A percentile compares a stretch with the other conserved stretches of the same genome.
phyloP scores from a whole-genome alignment of 495 filamentous ascomycete genomes.

The Podospora anserina region DNA sequence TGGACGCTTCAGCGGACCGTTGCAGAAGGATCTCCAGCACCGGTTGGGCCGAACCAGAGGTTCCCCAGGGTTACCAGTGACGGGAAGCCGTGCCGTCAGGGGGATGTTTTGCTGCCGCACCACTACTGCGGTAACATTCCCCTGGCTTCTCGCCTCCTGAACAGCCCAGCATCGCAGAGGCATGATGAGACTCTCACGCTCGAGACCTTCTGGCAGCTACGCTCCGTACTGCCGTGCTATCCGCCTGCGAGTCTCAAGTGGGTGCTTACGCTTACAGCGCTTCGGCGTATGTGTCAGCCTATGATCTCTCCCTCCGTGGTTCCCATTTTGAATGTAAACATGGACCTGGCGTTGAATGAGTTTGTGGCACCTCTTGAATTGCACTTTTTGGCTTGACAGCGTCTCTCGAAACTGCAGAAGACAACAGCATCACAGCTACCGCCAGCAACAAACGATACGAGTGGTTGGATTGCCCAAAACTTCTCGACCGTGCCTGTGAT shows the following conservation, averaged over 20 bases:
- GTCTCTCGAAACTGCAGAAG: neutral
- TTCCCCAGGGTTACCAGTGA: slow-evolving; percentile 19
- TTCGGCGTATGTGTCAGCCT: neutral
- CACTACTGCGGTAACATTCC: slow-evolving; percentile 16
- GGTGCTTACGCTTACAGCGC: neutral
- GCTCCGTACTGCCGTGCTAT: neutral
- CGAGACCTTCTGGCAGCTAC: slow-evolving; percentile 5
- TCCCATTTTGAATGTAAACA: slow-evolving; percentile 7
- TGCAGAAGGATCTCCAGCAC: slow-evolving; percentile 25
- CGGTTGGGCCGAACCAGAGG: slow-evolving; percentile 22
- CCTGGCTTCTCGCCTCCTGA: slow-evolving; percentile 34
- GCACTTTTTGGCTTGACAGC: neutral
- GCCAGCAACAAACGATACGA: neutral
- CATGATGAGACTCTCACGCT: slow-evolving; percentile 34
- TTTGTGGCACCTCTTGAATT: neutral
- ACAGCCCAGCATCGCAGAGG: slow-evolving; percentile 27
- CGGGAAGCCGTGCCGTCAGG: slow-evolving; percentile 25
- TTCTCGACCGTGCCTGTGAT: neutral
- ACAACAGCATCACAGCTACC: neutral
- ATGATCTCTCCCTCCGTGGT: neutral
- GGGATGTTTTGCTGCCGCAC: slow-evolving; percentile 21
- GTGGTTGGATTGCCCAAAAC: neutral
- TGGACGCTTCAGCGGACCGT: slow-evolving; percentile 17
- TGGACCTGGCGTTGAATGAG: slow-evolving; percentile 1
- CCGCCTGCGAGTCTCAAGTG: neutral